Evolutionary conservation across 176 grass and related monocot species (phyloP), one percentile per base, ranked within the genome.

Genomic region (Melocanna baccifera): DNA sequence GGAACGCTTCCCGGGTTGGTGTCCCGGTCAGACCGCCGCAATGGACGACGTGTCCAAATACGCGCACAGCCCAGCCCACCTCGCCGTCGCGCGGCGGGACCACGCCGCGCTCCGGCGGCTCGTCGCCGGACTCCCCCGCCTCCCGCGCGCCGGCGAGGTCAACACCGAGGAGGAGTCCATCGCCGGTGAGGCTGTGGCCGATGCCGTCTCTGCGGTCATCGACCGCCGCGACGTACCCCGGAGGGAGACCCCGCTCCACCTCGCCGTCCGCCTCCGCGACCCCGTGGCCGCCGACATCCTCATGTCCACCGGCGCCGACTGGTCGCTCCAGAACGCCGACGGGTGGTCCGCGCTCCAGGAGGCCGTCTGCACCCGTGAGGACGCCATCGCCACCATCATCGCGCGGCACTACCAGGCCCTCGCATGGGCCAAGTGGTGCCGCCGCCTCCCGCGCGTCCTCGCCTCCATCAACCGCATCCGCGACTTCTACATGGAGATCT

Each of bases 401-500:
- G 93, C 93, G 16, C 89, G 96, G 30, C 96, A 92, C 87, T 99
- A 99, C 87, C 96, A 99, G 89, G 93, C 93, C 23, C 91, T 94
- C 30, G 96, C 96, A 1, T 99, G 96, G 96, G 93, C 96, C 63
- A 99, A 99, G 90, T 99, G 93, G 96, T 96, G 96, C 86, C 93
- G 93, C 9, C 37, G 96, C 4, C 88, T 99, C 39, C 96, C 96
- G 13, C 90, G 96, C 20, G 86, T 99, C 53, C 92, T 99, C 30
- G 91, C 96, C 29, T 92, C 89, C 59, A 81, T 99, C 50, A 45
- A 28, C 39, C 79, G 93, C 83, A 96, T 99, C 83, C 86, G 86
- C 0, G 91, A 99, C 83, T 96, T 96, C 80, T 99, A 99, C 86
- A 99, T 99, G 96, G 96, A 99, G 87, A 99, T 99, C 89, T 91